phyloP scores from a whole-genome alignment of 2,329 filamentous ascomycete genomes.

The Diaporthe caulivora region DNA sequence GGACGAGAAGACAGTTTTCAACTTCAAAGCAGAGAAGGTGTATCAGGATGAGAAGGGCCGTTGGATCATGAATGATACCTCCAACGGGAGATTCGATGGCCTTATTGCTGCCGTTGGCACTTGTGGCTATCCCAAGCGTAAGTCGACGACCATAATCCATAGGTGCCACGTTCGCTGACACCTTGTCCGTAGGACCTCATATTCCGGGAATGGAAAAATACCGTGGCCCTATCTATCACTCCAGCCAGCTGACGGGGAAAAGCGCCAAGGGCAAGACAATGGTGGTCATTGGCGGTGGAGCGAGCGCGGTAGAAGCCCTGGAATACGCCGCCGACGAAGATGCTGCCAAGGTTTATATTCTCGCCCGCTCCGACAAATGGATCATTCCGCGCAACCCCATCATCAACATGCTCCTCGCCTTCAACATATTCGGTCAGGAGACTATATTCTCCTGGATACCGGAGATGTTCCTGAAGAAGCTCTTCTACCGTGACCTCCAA shows the following conservation, averaged over 20 bases:
- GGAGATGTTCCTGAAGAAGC: constrained; percentile 77
- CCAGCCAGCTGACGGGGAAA: constrained; percentile 78
- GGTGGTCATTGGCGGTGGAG: constrained; percentile 82
- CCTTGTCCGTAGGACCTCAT: constrained; percentile 67
- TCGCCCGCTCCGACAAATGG: constrained; percentile 87
- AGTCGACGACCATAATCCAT: background rate
- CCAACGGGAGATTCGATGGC: constrained; percentile 81
- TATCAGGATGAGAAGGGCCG: constrained; percentile 76
- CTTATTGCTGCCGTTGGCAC: constrained; percentile 84
- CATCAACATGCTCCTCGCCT: constrained; percentile 77
- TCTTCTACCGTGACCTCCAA: constrained; percentile 86
- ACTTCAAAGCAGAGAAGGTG: constrained; percentile 76
- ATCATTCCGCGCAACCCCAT: constrained; percentile 86
- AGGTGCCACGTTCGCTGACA: constrained; percentile 47
- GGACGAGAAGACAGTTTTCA: constrained; percentile 77
- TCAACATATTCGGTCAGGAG: constrained; percentile 85
- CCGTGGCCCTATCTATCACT: constrained; percentile 80
- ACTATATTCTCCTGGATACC: constrained; percentile 83
- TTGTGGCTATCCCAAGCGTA: constrained; percentile 73
- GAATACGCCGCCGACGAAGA: constrained; percentile 79
- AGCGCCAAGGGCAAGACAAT: constrained; percentile 81
- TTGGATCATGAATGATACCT: constrained; percentile 82
- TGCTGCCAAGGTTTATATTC: constrained; percentile 77
- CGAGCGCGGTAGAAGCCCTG: constrained; percentile 84
- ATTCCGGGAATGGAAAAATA: constrained; percentile 80